Conservation (phyloP, 805 yeast species). For the Starmerella scarabaei region DNA sequence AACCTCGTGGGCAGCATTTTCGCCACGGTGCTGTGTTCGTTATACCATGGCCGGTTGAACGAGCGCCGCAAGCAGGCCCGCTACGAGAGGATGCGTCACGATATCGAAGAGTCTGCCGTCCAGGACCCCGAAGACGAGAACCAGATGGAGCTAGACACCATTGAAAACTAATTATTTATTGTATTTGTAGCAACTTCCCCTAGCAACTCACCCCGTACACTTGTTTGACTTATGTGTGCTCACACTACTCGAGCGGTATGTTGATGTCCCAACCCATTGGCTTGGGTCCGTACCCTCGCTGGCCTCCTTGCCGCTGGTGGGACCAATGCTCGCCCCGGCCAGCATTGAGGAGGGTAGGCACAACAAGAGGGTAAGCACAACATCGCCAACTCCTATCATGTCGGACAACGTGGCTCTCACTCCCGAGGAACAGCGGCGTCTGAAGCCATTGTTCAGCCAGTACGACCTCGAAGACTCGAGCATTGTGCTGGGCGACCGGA, state of each 20-base stretch:
- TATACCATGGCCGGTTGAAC: constrained; percentile 28
- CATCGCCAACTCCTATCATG: no score
- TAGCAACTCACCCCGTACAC: no score
- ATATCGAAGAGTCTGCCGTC: constrained; percentile 11
- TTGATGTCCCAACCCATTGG: no score
- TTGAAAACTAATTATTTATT: background rate
- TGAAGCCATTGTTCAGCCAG: constrained; percentile 61
- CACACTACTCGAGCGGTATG: no score
- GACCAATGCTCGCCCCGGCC: no score
- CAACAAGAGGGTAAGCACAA: no score
- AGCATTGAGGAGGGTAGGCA: no score
- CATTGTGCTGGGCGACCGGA: constrained; percentile 74
- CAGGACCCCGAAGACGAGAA: constrained; percentile 15
- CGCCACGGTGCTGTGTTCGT: constrained; percentile 25
- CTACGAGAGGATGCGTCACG: constrained; percentile 23
- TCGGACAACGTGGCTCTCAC: constrained; percentile 31
- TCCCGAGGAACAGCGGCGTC: constrained; percentile 62
- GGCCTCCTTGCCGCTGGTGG: no score
- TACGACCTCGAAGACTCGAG: constrained; percentile 72
- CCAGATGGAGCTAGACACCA: background rate
- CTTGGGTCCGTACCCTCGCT: no score
- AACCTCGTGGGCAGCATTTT: constrained; percentile 28
- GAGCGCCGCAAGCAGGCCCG: constrained; percentile 25
- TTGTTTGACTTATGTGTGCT: no score
- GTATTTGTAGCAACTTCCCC: no score